A percentile compares a stretch with the other conserved stretches of the same genome.
These are phyloP conservation scores for Tetracladium marchalianum DNA, from an alignment of 495 filamentous ascomycete genomes.

Conservation along the genomic window DNA sequence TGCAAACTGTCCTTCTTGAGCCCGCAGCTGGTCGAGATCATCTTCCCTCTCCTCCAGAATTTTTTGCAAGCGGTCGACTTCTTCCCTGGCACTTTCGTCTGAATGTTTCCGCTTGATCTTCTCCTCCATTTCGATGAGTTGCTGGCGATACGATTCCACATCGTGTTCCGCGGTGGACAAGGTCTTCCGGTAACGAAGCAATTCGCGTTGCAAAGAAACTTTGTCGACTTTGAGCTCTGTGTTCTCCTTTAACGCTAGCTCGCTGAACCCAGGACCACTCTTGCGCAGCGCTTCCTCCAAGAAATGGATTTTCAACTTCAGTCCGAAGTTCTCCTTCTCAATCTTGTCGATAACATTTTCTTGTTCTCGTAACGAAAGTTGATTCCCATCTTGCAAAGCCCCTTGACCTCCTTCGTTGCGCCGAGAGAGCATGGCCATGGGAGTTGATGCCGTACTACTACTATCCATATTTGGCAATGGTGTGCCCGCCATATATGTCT, in stretches of 20 bases:
- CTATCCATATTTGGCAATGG: conserved; percentile 61
- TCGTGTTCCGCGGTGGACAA: conserved; percentile 69
- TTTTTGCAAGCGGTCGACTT: conserved; percentile 46
- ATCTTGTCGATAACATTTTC: conserved; percentile 92
- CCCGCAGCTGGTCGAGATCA: conserved; percentile 36
- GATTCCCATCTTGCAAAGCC: conserved; percentile 70
- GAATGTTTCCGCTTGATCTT: conserved; percentile 65
- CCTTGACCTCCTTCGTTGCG: conserved; percentile 34
- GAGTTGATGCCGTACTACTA: conserved; percentile 74
- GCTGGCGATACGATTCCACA: conserved; percentile 63
- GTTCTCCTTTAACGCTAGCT: conserved; percentile 82
- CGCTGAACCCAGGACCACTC: conserved; percentile 76
- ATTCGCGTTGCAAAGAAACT: conserved; percentile 76
- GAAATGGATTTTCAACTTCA: conserved; percentile 76
- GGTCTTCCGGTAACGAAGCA: conserved; percentile 72
- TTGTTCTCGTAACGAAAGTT: conserved; percentile 84
- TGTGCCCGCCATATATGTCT: conserved; percentile 38
- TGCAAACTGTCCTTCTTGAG: conserved; percentile 44
- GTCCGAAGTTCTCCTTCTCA: conserved; percentile 80
- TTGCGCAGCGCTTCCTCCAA: conserved; percentile 72
- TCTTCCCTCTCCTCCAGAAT: conserved; percentile 37
- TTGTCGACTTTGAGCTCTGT: conserved; percentile 89
- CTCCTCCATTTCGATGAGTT: conserved; percentile 70
- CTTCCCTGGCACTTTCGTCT: conserved; percentile 48
- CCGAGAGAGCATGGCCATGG: conserved; percentile 55